Conservation (phyloP, 306 rosid species). For the Leucaena leucocephala region DNA sequence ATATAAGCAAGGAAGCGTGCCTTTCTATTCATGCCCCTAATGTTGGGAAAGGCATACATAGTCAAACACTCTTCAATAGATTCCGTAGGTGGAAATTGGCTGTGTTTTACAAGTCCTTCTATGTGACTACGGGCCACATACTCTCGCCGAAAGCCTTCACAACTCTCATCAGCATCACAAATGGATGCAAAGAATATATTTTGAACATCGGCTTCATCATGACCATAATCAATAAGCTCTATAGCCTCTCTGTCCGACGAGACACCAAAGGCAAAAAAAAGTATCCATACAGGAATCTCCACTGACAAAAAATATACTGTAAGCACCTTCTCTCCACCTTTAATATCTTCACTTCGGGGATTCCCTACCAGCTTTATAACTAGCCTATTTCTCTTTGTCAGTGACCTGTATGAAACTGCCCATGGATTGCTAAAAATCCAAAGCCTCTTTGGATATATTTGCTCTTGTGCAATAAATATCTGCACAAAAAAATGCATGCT, state of each 20-base stretch:
- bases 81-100: conserved; percentile 78
- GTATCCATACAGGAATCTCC: conserved; percentile 82
- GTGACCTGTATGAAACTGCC: conserved; percentile 73
- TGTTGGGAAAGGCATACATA: conserved; percentile 63
- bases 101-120: conserved; percentile 52
- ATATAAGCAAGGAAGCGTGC: conserved; percentile 86
- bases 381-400: conserved; percentile 74
- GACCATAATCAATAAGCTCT: conserved; percentile 65
- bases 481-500: conserved; percentile 43
- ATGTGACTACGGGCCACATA: conserved; percentile 48
- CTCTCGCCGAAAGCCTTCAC: conserved; percentile 54
- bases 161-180: conserved; percentile 62
- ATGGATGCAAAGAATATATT: conserved; percentile 81
- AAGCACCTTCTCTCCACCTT: conserved; percentile 70
- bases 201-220: conserved; percentile 56
- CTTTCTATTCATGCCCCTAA: conserved; percentile 62
- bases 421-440: conserved; percentile 68
- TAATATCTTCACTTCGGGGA: conserved; percentile 57
- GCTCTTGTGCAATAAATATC: conserved; percentile 96
- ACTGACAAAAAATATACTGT: conserved; percentile 71
- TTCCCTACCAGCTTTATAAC: conserved; percentile 59
- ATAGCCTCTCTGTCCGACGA: conserved; percentile 78
- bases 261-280: conserved; percentile 84
- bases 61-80: conserved; percentile 67
- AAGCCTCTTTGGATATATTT: conserved; percentile 68